A percentile compares a stretch with the other conserved stretches of the same genome.
Conservation (phyloP, 441 rosid genomes). For the Mallotus repandus region DNA sequence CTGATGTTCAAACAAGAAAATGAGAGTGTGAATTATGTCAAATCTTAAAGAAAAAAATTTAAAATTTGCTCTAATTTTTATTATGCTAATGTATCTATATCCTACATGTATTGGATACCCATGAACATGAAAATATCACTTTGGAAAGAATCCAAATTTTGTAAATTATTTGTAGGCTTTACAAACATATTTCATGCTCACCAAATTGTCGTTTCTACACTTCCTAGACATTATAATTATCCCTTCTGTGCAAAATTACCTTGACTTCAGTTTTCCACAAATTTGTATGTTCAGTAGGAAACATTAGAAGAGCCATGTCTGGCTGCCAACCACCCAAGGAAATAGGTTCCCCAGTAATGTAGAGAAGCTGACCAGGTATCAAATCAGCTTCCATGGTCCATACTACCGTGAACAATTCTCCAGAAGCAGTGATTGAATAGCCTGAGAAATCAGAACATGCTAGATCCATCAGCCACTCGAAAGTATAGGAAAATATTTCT, state of each 20-base stretch:
- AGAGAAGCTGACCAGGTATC: conserved; percentile 59
- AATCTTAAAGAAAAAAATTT: no score
- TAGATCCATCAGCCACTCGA: conserved; percentile 29
- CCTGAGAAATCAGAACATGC: conserved; percentile 49
- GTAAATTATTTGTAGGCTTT: background rate
- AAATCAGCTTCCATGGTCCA: conserved; percentile 86
- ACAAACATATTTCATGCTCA: background rate
- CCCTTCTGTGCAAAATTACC: conserved; percentile 42
- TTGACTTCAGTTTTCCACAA: conserved; percentile 74
- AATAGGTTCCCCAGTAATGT: conserved; percentile 69
- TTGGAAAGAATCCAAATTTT: background rate
- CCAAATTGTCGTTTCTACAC: background rate
- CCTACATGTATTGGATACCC: background rate
- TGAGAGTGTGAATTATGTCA: no score
- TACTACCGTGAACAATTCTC: conserved; percentile 57
- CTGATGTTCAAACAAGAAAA: no score
- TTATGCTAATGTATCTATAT: background rate
- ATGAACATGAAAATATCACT: background rate
- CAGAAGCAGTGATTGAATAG: conserved; percentile 35
- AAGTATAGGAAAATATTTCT: conserved; percentile 29
- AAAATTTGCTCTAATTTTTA: background rate
- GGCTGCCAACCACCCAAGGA: conserved; percentile 86
- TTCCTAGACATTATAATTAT: background rate
- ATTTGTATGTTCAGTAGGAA: conserved; percentile 50
- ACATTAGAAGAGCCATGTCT: conserved; percentile 66